A percentile compares a stretch with the other conserved stretches of the same genome.
These are phyloP conservation scores for Rhodotorula sp. DNA, from an alignment of 1,284 basidiomycete genomes.

Conservation along the genomic window DNA sequence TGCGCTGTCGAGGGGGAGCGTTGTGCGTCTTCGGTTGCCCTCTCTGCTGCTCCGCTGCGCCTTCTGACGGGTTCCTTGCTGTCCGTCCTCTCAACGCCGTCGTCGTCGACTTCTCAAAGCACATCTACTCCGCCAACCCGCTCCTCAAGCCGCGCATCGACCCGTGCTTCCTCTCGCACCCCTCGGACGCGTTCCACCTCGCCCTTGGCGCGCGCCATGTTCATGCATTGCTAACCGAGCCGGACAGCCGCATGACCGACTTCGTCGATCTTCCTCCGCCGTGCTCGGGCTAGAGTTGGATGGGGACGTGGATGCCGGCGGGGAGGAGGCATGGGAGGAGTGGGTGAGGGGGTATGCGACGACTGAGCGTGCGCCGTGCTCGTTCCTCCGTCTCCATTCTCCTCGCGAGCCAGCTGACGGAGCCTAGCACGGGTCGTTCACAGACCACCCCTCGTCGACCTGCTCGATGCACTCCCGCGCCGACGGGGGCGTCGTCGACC, in stretches of 20 bases:
- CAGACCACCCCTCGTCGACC: slow-evolving; percentile 45
- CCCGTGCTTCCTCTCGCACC: slow-evolving; percentile 59
- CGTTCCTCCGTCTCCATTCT: neutral
- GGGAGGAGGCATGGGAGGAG: slow-evolving; percentile 1
- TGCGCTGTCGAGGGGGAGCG: slow-evolving; percentile 57
- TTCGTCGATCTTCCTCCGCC: slow-evolving; percentile 7
- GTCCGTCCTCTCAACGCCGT: too few species aligned
- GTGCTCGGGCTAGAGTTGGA: neutral
- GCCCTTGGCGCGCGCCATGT: slow-evolving; percentile 41
- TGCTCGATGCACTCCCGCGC: slow-evolving; percentile 49
- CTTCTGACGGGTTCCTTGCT: neutral
- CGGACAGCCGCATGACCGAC: neutral
- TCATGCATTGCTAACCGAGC: neutral
- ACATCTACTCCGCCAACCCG: slow-evolving; percentile 59
- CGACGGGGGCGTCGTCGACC: slow-evolving; percentile 54
- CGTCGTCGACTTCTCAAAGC: too few species aligned
- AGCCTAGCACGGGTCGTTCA: too few species aligned
- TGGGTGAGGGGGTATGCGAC: neutral
- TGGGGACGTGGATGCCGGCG: neutral
- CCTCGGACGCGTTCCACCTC: slow-evolving; percentile 45
- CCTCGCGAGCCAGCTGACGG: neutral
- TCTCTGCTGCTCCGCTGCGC: neutral
- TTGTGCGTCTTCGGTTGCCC: slow-evolving; percentile 43
- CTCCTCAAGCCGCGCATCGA: slow-evolving; percentile 64
- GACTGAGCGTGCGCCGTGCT: slow-evolving; percentile 7